These are phyloP conservation scores for Fusarium paranaense DNA, from an alignment of 2,329 filamentous ascomycete genomes.

Conservation along the genomic window DNA sequence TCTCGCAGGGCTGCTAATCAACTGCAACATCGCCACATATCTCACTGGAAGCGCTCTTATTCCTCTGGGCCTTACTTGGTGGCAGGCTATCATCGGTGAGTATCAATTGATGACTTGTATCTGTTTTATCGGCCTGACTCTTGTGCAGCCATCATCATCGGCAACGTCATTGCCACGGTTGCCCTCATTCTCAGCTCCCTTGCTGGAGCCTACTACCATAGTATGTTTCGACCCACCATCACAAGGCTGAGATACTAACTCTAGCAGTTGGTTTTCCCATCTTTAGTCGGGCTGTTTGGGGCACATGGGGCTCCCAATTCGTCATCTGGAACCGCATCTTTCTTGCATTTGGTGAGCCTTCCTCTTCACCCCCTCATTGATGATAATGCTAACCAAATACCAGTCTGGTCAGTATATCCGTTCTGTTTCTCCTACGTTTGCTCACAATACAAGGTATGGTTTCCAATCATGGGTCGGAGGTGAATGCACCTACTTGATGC, in stretches of 20 bases:
- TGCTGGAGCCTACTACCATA: constrained; percentile 56
- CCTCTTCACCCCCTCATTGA: too few species aligned
- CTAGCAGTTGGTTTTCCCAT: constrained; percentile 53
- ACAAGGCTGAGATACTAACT: neutral
- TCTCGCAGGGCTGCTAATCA: constrained; percentile 57
- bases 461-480: constrained; percentile 62
- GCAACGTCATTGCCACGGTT: constrained; percentile 53
- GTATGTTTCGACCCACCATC: constrained; percentile 38
- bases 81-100: constrained; percentile 56
- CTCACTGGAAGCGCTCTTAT: constrained; percentile 56
- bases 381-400: neutral
- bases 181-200: constrained; percentile 58
- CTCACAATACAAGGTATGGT: constrained; percentile 49
- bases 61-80: constrained; percentile 55
- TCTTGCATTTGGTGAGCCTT: constrained; percentile 52
- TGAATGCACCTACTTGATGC: constrained; percentile 58
- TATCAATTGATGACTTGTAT: neutral
- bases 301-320: constrained; percentile 57
- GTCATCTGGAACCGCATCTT: constrained; percentile 57
- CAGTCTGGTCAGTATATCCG: constrained; percentile 16
- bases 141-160: constrained; percentile 49
- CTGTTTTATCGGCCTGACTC: neutral
- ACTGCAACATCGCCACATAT: constrained; percentile 57
- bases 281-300: constrained; percentile 53
- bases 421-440: neutral